Evolutionary conservation across 495 filamentous ascomycete species (phyloP).

Genomic region (Diplogelasinospora grovesii): DNA sequence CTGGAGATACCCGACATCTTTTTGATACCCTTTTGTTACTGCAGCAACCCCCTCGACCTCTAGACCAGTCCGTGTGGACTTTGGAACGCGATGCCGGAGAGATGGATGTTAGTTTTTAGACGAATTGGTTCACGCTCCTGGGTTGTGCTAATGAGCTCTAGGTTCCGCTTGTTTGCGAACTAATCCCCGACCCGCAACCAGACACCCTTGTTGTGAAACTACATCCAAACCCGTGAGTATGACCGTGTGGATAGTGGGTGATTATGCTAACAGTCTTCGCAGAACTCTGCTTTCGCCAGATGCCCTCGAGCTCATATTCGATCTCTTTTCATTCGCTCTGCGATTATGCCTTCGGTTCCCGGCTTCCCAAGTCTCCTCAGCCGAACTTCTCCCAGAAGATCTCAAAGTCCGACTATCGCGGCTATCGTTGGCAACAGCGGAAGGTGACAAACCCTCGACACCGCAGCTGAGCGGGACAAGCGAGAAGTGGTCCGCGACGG

Average conservation of each 20-base stretch:
- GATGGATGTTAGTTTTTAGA: conserved; percentile 57
- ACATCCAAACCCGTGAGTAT: conserved; percentile 17
- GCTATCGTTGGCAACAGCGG: not conserved
- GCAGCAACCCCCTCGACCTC: conserved; percentile 45
- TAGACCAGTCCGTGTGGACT: conserved; percentile 58
- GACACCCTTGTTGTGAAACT: conserved; percentile 19
- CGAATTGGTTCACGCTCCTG: not conserved
- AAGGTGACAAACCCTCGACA: not conserved
- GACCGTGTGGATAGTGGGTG: not conserved
- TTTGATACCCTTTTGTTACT: conserved; percentile 76
- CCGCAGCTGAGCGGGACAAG: not conserved
- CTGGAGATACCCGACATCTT: conserved; percentile 30
- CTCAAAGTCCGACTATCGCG: conserved; percentile 2
- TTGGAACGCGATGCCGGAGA: conserved; percentile 58
- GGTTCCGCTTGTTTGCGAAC: conserved; percentile 62
- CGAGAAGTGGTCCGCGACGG: conserved; percentile 43
- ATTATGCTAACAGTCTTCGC: conserved; percentile 1
- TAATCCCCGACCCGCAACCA: conserved; percentile 40
- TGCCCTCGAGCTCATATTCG: conserved; percentile 34
- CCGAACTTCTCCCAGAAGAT: not conserved
- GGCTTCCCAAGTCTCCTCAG: conserved; percentile 18
- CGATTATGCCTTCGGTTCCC: conserved; percentile 26
- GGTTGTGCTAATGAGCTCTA: conserved; percentile 12
- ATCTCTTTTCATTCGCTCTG: conserved; percentile 43
- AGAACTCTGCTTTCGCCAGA: conserved; percentile 35